phyloP scores from a whole-genome alignment of 768 basidiomycete species.

The Suillus hirtellus region DNA sequence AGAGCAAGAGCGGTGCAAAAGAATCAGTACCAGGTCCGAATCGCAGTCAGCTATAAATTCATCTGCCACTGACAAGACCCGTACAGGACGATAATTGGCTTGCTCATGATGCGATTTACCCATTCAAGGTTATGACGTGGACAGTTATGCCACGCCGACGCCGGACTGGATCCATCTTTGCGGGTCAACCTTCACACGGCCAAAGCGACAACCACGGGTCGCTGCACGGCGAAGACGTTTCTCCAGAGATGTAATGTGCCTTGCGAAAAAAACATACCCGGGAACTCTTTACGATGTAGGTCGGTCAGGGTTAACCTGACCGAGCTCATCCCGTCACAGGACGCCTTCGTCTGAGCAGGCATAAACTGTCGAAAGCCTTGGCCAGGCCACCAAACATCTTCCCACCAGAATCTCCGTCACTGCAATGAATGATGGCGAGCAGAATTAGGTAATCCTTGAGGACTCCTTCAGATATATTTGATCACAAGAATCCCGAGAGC shows the following conservation, averaged over 20 bases:
- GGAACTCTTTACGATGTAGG: neutral
- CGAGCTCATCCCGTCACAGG: neutral
- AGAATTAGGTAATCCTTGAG: neutral
- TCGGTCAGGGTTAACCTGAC: neutral
- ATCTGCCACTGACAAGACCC: neutral
- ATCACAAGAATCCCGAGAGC: neutral
- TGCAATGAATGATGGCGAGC: neutral
- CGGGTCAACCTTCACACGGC: too few species aligned
- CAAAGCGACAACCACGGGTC: neutral
- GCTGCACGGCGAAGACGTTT: neutral
- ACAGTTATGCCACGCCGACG: neutral
- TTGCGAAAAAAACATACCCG: too few species aligned
- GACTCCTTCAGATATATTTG: neutral
- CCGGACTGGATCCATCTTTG: neutral
- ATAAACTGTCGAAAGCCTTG: constrained; percentile 6
- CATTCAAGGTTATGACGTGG: too few species aligned
- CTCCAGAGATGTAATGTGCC: neutral
- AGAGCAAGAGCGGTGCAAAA: neutral
- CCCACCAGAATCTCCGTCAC: constrained; percentile 19
- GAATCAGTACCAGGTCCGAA: neutral
- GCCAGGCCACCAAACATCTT: constrained; percentile 16
- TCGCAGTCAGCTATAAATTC: neutral
- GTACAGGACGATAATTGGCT: neutral
- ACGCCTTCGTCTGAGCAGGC: neutral
- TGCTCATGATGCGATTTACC: neutral